These are phyloP conservation scores for Malassezia dermatis DNA, from an alignment of 1,284 basidiomycete genomes.

Conservation along the genomic window DNA sequence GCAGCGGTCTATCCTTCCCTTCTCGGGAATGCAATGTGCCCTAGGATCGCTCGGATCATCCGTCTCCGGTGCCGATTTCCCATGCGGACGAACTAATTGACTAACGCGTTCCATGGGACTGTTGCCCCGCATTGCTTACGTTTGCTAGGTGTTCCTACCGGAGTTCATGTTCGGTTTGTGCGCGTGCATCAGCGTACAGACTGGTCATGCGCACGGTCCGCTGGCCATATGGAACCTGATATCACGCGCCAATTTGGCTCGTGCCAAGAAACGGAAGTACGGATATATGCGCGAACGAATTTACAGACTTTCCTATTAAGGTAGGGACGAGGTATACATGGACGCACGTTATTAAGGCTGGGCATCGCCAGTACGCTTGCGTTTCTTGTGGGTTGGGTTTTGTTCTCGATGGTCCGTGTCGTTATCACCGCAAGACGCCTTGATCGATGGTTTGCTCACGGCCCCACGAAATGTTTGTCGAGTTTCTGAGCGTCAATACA, in stretches of 20 bases:
- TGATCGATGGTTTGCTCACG: conserved; percentile 1
- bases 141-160: background rate
- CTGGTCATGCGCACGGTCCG: background rate
- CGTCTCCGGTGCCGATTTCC: background rate
- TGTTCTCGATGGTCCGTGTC: background rate
- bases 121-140: background rate
- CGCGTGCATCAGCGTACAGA: background rate
- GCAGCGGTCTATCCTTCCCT: conserved; percentile 6
- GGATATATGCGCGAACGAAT: background rate
- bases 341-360: background rate
- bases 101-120: background rate
- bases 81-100: background rate
- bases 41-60: background rate
- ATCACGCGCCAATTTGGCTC: background rate
- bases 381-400: background rate
- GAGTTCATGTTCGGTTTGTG: background rate
- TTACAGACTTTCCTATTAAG: background rate
- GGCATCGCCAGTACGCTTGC: background rate
- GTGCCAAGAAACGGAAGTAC: background rate
- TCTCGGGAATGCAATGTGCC: background rate
- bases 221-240: background rate
- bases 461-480: conserved; percentile 16
- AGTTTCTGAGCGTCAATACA: conserved; percentile 1
- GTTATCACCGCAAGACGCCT: background rate
- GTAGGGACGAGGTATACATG: background rate